These are phyloP conservation scores for Melaleuca alternifolia DNA, from an alignment of 345 rosid genomes.

Conservation along the genomic window DNA sequence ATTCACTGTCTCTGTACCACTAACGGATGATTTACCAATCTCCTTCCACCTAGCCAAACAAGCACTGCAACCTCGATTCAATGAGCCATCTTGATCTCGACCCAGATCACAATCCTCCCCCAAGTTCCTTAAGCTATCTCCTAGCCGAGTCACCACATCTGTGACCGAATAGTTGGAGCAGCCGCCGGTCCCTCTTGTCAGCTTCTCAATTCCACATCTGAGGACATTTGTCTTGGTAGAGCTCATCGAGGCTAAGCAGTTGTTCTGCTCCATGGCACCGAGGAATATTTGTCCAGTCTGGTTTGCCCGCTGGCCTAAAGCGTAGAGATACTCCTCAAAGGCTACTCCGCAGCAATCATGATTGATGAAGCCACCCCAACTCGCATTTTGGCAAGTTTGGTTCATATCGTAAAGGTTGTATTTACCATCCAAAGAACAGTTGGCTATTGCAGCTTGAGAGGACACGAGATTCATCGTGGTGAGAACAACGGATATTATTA, in stretches of 20 bases:
- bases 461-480: not conserved
- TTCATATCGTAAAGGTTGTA: not conserved
- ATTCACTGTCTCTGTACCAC: not conserved
- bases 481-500: not conserved
- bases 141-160: constrained; percentile 19
- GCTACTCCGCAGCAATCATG: constrained; percentile 13
- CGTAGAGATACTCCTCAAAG: constrained; percentile 28
- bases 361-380: constrained; percentile 29
- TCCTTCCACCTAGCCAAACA: constrained; percentile 33
- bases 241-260: constrained; percentile 24
- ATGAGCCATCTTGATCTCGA: not conserved
- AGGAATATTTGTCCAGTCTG: constrained; percentile 28
- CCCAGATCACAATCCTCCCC: constrained; percentile 13
- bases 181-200: constrained; percentile 25
- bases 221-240: not conserved
- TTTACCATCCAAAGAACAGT: not conserved
- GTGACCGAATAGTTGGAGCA: constrained; percentile 28
- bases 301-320: constrained; percentile 26
- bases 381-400: constrained; percentile 8
- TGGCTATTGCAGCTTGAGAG: not conserved
- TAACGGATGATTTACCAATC: constrained; percentile 8
- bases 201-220: constrained; percentile 25
- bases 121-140: constrained; percentile 9
- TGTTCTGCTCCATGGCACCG: constrained; percentile 17
- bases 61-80: constrained; percentile 8